These are phyloP conservation scores for Berberis thunbergii DNA, from an alignment of 164 flowering plant genomes.

Conservation along the genomic window DNA sequence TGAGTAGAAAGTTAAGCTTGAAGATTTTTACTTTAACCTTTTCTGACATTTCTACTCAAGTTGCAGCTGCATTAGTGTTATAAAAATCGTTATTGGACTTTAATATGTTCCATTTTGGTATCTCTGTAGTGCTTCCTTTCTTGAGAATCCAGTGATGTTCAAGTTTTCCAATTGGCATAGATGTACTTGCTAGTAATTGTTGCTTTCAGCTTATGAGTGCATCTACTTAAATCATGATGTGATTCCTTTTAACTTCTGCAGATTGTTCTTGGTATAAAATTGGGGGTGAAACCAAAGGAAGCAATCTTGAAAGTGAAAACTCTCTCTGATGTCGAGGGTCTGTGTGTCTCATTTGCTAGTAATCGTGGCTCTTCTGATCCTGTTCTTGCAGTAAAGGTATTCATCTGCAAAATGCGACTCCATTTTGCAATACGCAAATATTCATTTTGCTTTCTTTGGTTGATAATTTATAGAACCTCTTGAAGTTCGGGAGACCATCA, in stretches of 20 bases:
- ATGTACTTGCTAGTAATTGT: background rate
- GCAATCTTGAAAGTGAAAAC: conserved; percentile 74
- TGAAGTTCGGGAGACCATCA: background rate
- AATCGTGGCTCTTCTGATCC: conserved; percentile 70
- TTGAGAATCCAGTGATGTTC: no score
- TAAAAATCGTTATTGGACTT: no score
- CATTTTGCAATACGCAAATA: background rate
- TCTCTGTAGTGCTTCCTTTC: no score
- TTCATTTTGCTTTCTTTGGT: background rate
- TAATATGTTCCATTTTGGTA: no score
- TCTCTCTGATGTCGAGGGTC: conserved; percentile 88
- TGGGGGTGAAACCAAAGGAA: conserved; percentile 76
- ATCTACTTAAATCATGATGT: background rate
- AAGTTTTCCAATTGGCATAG: no score
- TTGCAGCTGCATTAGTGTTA: no score
- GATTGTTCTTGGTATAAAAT: conserved; percentile 85
- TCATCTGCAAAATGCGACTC: background rate
- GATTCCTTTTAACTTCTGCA: conserved; percentile 22
- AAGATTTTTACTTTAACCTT: no score
- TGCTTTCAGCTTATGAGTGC: background rate
- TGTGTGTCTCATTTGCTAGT: conserved; percentile 72
- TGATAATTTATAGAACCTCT: background rate
- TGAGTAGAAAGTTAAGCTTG: no score
- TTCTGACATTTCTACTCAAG: no score
- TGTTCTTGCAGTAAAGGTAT: conserved; percentile 82